These are phyloP conservation scores for Sclerotinia subarctica DNA, from an alignment of 2,329 filamentous ascomycete genomes.

Conservation along the genomic window DNA sequence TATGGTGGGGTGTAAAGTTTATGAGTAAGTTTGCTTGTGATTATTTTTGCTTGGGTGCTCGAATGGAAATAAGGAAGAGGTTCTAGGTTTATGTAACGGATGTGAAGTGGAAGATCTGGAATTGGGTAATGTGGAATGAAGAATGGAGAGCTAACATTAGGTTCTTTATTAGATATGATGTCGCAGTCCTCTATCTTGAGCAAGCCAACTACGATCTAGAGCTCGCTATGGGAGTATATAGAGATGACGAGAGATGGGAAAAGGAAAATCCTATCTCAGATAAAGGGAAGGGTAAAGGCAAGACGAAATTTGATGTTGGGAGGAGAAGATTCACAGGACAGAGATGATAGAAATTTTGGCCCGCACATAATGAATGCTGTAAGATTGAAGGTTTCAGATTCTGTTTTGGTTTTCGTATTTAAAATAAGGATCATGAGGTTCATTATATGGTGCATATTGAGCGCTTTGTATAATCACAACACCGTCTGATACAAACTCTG, in stretches of 20 bases:
- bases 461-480: slow-evolving; percentile 59
- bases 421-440: slow-evolving; percentile 1
- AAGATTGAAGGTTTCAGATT: not conserved
- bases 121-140: not conserved
- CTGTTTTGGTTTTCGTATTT: not conserved
- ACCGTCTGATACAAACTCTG: slow-evolving; percentile 52
- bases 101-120: too few species aligned
- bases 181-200: slow-evolving; percentile 72
- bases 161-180: slow-evolving; percentile 53
- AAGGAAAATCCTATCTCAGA: slow-evolving; percentile 58
- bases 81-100: too few species aligned
- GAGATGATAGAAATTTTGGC: slow-evolving; percentile 22
- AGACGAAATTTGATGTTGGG: slow-evolving; percentile 38
- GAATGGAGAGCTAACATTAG: slow-evolving; percentile 34
- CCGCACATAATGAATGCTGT: not conserved
- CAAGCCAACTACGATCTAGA: slow-evolving; percentile 65
- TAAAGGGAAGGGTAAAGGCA: slow-evolving; percentile 45
- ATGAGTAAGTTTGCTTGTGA: slow-evolving; percentile 55
- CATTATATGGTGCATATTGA: not conserved
- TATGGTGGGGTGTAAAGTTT: slow-evolving; percentile 76
- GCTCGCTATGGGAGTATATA: slow-evolving; percentile 59
- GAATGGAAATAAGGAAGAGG: not conserved
- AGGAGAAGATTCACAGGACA: slow-evolving; percentile 36
- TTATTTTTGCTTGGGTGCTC: not conserved
- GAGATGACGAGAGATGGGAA: slow-evolving; percentile 75